phyloP scores from a whole-genome alignment of 768 basidiomycete species.

The Holtermanniella nyarrowii region DNA sequence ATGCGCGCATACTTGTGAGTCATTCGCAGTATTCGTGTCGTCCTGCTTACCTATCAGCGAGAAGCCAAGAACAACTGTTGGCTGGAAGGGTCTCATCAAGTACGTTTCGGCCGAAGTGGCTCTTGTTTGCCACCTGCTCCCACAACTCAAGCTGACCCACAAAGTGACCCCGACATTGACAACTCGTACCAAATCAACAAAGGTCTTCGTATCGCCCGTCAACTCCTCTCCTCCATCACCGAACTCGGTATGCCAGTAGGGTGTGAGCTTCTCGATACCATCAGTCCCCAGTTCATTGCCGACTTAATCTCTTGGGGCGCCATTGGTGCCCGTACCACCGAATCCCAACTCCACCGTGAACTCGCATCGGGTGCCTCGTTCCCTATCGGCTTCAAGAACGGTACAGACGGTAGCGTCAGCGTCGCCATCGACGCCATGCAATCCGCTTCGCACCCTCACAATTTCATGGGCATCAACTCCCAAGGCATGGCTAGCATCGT shows the following conservation, averaged over 20 bases:
- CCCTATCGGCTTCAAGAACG: constrained; percentile 96
- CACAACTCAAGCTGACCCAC: neutral
- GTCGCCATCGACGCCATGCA: constrained; percentile 97
- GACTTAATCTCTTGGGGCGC: constrained; percentile 93
- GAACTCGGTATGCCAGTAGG: constrained; percentile 84
- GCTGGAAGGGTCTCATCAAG: constrained; percentile 69
- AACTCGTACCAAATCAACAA: constrained; percentile 96
- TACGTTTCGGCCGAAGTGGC: neutral
- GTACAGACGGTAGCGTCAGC: constrained; percentile 77
- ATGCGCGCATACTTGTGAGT: constrained; percentile 97
- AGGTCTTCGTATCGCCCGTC: constrained; percentile 75
- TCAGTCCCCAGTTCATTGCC: constrained; percentile 78
- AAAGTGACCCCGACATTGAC: constrained; percentile 87
- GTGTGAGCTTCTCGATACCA: constrained; percentile 75
- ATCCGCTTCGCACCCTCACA: constrained; percentile 79
- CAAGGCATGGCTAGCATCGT: constrained; percentile 80
- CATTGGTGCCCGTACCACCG: constrained; percentile 94
- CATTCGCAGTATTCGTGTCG: neutral
- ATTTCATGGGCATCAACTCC: constrained; percentile 69
- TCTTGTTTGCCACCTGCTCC: neutral
- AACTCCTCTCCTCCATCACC: constrained; percentile 84
- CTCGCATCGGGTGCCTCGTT: constrained; percentile 92
- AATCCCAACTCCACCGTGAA: constrained; percentile 93
- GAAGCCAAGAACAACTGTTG: constrained; percentile 95
- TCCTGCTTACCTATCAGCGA: constrained; percentile 37